Evolutionary conservation across 352 stramenopile genomes (phyloP), one percentile per base, ranked within the genome.

Genomic region (Globisporangium rhizosaccharum): DNA sequence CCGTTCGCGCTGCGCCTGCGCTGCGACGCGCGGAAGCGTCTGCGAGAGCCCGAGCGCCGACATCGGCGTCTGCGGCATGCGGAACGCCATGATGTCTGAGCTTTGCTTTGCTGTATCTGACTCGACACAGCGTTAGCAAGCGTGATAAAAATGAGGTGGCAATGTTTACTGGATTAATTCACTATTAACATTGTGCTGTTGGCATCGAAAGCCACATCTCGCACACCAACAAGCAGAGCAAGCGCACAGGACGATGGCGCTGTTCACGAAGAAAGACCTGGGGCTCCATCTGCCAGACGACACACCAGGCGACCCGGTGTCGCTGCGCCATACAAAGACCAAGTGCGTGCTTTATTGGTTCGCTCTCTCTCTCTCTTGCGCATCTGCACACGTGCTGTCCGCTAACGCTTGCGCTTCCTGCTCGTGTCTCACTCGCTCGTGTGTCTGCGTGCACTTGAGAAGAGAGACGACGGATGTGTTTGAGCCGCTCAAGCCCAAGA

Each of bases 181-280:
- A 46, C 41, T 46, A 20, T 46, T 2, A 46, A 18, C 9, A 14
- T n/a, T 12, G 33, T 39, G 33, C 33, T 39, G 1, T 39, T 39
- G 8, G 33, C 33, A 39, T 39, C 33, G 33, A 39, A 10, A 39
- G 33, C 7, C 33, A 39, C 5, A 39, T 39, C 33, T 12, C 8
- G 10, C 30, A 39, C 33, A 39, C 33, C 33, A 39, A 1, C 33
- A 39, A 39, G 33, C 33, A 39, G 11, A 53, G 28, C 28, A 23
- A 23, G 23, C 25, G 8, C 33, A 26, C 53, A 23, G 17, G 17
- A 50, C 23, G 33, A 93, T 95, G 86, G 75, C 82, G 61, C 74
- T 90, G 53, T 96, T 95, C 71, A 89, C 75, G 58, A 95, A 95
- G 75, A 93, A 92, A 59, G 86, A 95, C 67, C 62, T 96, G 42